phyloP scores from a whole-genome alignment of 768 basidiomycete genomes.

The Lactifluus hygrophoroides region DNA sequence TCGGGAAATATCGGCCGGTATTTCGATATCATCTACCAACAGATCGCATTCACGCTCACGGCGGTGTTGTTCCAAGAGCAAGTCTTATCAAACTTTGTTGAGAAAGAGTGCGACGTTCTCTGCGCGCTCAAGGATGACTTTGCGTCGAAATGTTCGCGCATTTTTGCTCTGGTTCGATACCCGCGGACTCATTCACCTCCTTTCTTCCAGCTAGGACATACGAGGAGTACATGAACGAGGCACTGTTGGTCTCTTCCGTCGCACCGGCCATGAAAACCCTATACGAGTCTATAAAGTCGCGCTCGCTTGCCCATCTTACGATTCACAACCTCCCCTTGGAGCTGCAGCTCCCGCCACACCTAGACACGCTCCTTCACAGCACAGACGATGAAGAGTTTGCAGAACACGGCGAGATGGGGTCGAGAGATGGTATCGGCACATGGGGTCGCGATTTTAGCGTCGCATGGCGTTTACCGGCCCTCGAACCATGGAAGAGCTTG shows the following conservation, averaged over 20 bases:
- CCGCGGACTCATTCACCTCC: neutral
- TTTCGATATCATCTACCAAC: slow-evolving; percentile 82
- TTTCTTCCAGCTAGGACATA: slow-evolving; percentile 46
- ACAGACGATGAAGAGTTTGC: slow-evolving; percentile 46
- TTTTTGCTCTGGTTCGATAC: neutral
- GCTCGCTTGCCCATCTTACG: slow-evolving; percentile 67
- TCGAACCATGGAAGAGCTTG: slow-evolving; percentile 90
- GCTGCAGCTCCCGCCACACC: slow-evolving; percentile 76
- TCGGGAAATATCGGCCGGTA: slow-evolving; percentile 71
- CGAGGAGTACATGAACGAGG: slow-evolving; percentile 44
- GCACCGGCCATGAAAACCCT: slow-evolving; percentile 73
- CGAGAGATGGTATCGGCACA: slow-evolving; percentile 36
- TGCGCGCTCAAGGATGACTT: slow-evolving; percentile 63
- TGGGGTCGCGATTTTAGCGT: slow-evolving; percentile 66
- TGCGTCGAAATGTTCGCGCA: slow-evolving; percentile 47
- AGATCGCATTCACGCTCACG: slow-evolving; percentile 81
- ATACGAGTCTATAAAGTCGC: slow-evolving; percentile 70
- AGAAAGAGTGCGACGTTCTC: slow-evolving; percentile 66
- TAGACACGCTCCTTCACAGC: slow-evolving; percentile 61
- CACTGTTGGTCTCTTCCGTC: slow-evolving; percentile 59
- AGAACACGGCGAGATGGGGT: slow-evolving; percentile 43
- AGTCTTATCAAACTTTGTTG: slow-evolving; percentile 78
- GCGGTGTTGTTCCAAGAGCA: slow-evolving; percentile 93
- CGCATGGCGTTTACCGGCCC: slow-evolving; percentile 64
- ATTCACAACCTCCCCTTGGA: slow-evolving; percentile 76